Base-by-base conservation (phyloP, 306 rosid species). In the Cicer arietinum region DNA sequence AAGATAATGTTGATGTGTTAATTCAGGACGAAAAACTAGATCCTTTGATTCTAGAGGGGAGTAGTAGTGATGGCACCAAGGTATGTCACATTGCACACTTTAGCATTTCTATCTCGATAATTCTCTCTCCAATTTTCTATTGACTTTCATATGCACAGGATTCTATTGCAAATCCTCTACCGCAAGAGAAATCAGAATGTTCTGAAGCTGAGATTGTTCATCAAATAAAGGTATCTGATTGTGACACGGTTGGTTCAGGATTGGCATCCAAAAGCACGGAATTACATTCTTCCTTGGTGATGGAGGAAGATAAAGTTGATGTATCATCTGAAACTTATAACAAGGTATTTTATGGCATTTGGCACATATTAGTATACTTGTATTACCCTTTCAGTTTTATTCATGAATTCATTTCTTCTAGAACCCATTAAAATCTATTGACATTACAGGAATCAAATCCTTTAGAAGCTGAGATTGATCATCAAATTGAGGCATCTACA, bases 231-330 rank as follows among this genome's bases (percentile, higher is more conserved):
- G 43, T 42, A 20, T 53, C 70, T 68, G 56, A 80, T 59, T 48
- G 66, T 60, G 78, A 44, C 42, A 50, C 42, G 57, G 58, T 56
- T 74, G 81, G 69, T 73, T 80, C 83, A 22, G 83, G 58, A 17
- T 64, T 47, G 67, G 14, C 42, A 3, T 64, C 71, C 8, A 41
- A 46, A 74, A 77, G 39, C 39, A 10, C 45, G 18, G 75, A 63
- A 54, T 47, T 42, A 12, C 46, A 66, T 71, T 58, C 81, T 79
- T 68, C 76, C 51, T 62, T 46, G 8, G 63, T 6, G 42, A 18
- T 67, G 80, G 80, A 72, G 63, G 71, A 73, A 68, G 80, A 73
- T 53, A 77, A 77, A 75, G 68, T 41, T 67, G 80, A 73, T 77
- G 73, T 13, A 61, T 50, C 81, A 16, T 57, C 18, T 42, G 74